Base-by-base conservation (phyloP, 345 rosid genomes). In the Punica granatum region DNA sequence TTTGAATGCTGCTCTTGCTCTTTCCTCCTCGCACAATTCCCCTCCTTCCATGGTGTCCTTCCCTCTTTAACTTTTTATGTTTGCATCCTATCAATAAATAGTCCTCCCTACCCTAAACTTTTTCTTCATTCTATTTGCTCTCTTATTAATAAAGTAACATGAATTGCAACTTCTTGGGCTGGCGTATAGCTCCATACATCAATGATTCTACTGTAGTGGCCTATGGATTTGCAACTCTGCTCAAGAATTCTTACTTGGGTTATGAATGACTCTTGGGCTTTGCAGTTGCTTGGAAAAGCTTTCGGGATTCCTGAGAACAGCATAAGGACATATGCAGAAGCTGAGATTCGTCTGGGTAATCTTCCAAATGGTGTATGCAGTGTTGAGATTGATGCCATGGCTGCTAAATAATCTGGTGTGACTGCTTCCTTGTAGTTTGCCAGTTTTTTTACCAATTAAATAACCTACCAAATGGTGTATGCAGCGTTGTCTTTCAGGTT, bases 321-420 rank as follows among this genome's bases (percentile, higher is more conserved):
- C 69, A 82, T 94, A 54, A 88, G 83, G 85, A 94, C 97, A 26
- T 94, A 84, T 69, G 70, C 99, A 60, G 99, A 94, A 81, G 99
- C 99, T 67, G 99, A 94, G 87, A 94, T 94, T 70, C 97, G 99
- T 63, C 97, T 73, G 96, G 99, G 99, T 91, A 86, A 78, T 34
- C 42, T 62, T 14, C 18, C 8, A 31, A 7, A 18, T 19, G 16
- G 12, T 42, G 21, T 9, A 23, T 51, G 8, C 35, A 32, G 21
- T n/a, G n/a, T n/a, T n/a, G n/a, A n/a, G 46, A 33, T 2, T 21
- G 28, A 36, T 26, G 56, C 56, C 68, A 67, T 36, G 67, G 23
- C 18, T 48, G 39, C 7, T 59, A 42, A 68, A 56, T 64, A 69
- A 67, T 73, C 32, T 56, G 33, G 31, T 33, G 61, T 13, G 54